Evolutionary conservation across 2,329 filamentous ascomycete genomes (phyloP).

Genomic region (Nigrospora oryzae): DNA sequence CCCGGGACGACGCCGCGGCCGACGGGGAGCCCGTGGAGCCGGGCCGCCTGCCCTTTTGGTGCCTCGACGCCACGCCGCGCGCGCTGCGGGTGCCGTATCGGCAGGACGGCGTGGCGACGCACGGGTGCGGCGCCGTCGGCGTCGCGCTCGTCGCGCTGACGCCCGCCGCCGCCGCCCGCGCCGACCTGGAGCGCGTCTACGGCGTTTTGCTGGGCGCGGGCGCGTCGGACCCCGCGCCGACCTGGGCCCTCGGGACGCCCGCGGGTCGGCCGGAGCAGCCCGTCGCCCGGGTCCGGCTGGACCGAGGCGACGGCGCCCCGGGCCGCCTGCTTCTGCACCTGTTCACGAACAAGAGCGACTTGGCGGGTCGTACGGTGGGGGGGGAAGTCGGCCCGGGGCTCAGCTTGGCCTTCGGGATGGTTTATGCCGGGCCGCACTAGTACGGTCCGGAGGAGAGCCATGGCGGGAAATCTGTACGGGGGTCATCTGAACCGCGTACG

Average conservation of each 20-base stretch:
- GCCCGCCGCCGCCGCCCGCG: constrained; percentile 13
- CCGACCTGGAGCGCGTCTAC: constrained; percentile 17
- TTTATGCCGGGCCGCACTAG: background rate
- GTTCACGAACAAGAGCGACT: constrained; percentile 5
- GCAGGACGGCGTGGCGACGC: constrained; percentile 23
- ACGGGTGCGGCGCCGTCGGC: constrained; percentile 37
- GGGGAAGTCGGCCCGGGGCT: constrained; percentile 6
- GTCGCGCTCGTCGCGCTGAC: constrained; percentile 34
- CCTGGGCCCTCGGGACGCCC: constrained; percentile 3
- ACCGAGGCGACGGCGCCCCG: background rate
- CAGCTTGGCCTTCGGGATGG: constrained; percentile 5
- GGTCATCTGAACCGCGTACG: no score
- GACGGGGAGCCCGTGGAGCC: constrained; percentile 20
- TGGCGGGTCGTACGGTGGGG: constrained; percentile 5
- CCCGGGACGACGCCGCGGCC: background rate
- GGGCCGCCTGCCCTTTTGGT: constrained; percentile 56
- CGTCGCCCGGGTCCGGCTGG: background rate
- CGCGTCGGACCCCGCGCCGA: background rate
- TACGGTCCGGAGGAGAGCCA: no score
- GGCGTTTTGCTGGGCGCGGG: constrained; percentile 10
- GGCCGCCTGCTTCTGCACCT: constrained; percentile 4
- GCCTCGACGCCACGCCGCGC: constrained; percentile 52
- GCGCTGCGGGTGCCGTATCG: constrained; percentile 43
- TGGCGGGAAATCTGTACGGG: no score
- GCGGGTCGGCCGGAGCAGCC: constrained; percentile 1